Evolutionary conservation across 768 basidiomycete species (phyloP).

Genomic region (Boletus edulis): DNA sequence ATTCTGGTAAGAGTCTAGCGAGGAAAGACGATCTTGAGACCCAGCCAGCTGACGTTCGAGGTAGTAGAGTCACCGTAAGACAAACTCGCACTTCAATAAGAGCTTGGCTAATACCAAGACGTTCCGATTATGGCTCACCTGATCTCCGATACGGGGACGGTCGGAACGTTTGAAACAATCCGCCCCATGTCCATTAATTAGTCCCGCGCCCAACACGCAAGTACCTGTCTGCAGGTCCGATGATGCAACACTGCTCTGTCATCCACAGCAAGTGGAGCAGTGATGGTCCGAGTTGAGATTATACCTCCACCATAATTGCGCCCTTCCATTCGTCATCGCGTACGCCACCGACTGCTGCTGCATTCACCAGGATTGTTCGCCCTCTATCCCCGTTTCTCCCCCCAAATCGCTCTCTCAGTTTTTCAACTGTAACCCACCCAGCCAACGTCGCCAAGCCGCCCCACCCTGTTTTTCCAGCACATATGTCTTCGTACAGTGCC

Average conservation of each 20-base stretch:
- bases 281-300: neutral
- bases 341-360: neutral
- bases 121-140: no score
- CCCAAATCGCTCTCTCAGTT: neutral
- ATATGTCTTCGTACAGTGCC: conserved; percentile 5
- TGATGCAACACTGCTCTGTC: neutral
- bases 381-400: neutral
- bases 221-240: no score
- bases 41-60: no score
- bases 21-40: no score
- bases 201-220: no score
- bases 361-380: conserved; percentile 5
- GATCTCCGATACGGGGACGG: no score
- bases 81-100: no score
- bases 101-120: no score
- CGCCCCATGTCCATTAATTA: no score
- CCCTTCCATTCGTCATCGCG: conserved; percentile 10
- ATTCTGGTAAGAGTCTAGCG: no score
- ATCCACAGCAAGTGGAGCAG: neutral
- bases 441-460: neutral
- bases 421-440: neutral
- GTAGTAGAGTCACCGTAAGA: no score
- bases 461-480: conserved; percentile 1
- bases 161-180: no score
- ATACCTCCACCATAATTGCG: conserved; percentile 1